phyloP scores from a whole-genome alignment of 2,329 filamentous ascomycete species.

The Monosporascus sp. region DNA sequence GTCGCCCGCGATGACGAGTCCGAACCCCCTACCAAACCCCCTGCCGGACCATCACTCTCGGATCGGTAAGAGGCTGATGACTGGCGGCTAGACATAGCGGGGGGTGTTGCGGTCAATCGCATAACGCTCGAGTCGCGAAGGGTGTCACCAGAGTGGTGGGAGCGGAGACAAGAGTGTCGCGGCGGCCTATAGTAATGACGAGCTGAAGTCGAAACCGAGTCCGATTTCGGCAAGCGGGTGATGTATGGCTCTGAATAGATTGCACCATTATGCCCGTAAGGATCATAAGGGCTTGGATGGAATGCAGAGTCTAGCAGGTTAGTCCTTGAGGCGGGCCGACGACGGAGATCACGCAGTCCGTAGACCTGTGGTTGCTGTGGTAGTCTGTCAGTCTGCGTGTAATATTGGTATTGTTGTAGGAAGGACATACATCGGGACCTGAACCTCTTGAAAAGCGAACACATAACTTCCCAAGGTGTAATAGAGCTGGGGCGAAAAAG shows the following conservation, averaged over 20 bases:
- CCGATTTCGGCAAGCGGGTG: no score
- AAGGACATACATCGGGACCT: background rate
- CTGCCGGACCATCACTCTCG: no score
- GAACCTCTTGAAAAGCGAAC: background rate
- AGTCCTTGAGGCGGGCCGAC: background rate
- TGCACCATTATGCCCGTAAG: no score
- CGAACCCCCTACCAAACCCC: background rate
- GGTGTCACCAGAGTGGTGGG: background rate
- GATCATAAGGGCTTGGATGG: no score
- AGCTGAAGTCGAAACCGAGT: background rate
- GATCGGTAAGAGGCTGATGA: no score
- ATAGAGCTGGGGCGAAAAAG: conserved; percentile 59
- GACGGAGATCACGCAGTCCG: conserved; percentile 1
- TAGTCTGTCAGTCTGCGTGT: background rate
- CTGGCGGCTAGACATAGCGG: no score
- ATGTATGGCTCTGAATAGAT: no score
- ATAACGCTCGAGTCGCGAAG: no score
- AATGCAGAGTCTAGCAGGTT: background rate
- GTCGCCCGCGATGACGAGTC: background rate
- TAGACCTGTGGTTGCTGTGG: background rate
- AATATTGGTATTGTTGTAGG: no score
- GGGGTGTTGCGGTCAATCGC: no score
- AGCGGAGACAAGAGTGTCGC: background rate
- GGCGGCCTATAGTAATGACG: conserved; percentile 4
- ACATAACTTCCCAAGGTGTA: conserved; percentile 4